A percentile compares a stretch with the other conserved stretches of the same genome.
These are phyloP conservation scores for Claviceps paspali DNA, from an alignment of 2,329 filamentous ascomycete species.

Conservation along the genomic window DNA sequence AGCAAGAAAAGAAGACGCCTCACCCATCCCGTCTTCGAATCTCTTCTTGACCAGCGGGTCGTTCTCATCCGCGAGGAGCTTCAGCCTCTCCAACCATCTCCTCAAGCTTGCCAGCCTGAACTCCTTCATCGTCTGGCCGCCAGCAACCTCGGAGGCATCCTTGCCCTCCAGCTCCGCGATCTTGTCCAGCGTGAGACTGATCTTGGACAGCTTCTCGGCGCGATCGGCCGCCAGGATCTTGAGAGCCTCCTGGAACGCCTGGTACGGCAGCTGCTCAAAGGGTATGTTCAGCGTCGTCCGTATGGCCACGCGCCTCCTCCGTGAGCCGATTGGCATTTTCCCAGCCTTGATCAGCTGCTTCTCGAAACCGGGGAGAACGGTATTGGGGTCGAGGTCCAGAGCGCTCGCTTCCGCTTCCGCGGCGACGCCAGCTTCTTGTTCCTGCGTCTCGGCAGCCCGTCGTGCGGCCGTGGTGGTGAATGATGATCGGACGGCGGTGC, in stretches of 20 bases:
- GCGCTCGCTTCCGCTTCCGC: constrained; percentile 16
- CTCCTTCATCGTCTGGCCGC: constrained; percentile 51
- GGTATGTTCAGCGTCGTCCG: constrained; percentile 52
- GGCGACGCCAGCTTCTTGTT: constrained; percentile 5
- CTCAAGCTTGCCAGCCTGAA: constrained; percentile 54
- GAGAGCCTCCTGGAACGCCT: constrained; percentile 93
- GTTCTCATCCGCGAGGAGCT: constrained; percentile 87
- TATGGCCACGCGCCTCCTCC: constrained; percentile 64
- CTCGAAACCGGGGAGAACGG: constrained; percentile 39
- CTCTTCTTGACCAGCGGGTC: constrained; percentile 85
- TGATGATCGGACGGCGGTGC: constrained; percentile 20
- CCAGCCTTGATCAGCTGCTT: constrained; percentile 58
- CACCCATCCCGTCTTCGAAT: constrained; percentile 85
- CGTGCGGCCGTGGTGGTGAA: constrained; percentile 19
- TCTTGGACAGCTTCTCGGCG: constrained; percentile 61
- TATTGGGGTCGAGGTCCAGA: constrained; percentile 46
- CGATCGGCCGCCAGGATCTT: constrained; percentile 69
- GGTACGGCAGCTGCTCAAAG: constrained; percentile 89
- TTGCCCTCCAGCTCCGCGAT: constrained; percentile 52
- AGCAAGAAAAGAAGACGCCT: constrained; percentile 10
- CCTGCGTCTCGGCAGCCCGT: constrained; percentile 15
- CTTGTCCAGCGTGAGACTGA: constrained; percentile 50
- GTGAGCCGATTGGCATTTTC: constrained; percentile 62
- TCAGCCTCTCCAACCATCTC: constrained; percentile 58
- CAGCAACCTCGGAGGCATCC: constrained; percentile 39